These are phyloP conservation scores for Colletotrichum sp. DNA, from an alignment of 2,329 filamentous ascomycete genomes.

Conservation along the genomic window DNA sequence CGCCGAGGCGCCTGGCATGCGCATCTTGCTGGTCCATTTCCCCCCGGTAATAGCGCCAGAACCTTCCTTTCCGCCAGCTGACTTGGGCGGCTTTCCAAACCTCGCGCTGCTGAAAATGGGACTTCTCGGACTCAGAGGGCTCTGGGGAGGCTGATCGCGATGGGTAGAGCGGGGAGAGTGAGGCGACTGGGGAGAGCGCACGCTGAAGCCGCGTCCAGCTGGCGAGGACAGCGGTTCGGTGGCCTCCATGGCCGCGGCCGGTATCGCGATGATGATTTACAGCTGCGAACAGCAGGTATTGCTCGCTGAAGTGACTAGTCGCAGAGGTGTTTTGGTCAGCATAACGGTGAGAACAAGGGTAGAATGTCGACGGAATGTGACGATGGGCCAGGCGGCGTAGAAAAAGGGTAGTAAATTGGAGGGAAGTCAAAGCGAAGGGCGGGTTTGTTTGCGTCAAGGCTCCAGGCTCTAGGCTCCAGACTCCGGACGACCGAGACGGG, in stretches of 20 bases:
- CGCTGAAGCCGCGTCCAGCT: constrained; percentile 8
- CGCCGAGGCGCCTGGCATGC: constrained; percentile 26
- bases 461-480: background rate
- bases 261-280: background rate
- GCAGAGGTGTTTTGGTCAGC: constrained; percentile 18
- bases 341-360: background rate
- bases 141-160: constrained; percentile 8
- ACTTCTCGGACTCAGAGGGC: constrained; percentile 11
- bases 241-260: constrained; percentile 29
- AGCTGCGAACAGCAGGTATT: constrained; percentile 19
- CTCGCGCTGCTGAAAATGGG: constrained; percentile 13
- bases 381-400: background rate
- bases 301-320: constrained; percentile 23
- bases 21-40: constrained; percentile 29
- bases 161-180: background rate
- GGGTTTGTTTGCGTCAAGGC: constrained; percentile 16
- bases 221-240: constrained; percentile 23
- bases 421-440: background rate
- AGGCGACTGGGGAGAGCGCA: constrained; percentile 3
- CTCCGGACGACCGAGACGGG: background rate
- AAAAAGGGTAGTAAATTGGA: background rate
- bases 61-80: constrained; percentile 25
- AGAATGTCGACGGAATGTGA: background rate
- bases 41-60: constrained; percentile 15
- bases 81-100: constrained; percentile 23